Base-by-base conservation (phyloP, 1,284 basidiomycete genomes). In the Apiotrichum mycotoxinovorans region DNA sequence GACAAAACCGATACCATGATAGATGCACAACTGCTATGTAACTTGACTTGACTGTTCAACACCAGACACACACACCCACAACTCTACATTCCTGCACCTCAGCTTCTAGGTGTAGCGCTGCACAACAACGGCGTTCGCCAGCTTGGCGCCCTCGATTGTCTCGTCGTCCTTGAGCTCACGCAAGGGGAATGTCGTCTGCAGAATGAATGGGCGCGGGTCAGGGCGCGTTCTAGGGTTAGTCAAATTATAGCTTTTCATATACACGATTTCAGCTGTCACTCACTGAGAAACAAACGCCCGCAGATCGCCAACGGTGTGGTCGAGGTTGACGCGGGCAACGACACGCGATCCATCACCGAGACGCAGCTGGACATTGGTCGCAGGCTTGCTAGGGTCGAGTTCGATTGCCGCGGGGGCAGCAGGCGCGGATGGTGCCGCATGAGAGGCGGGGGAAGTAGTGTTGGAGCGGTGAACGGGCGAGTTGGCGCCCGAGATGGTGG, bases 271-370 rank as follows among this genome's bases (percentile, higher is more conserved):
- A 25, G 4, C n/a, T 17, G 20, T 3, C 18, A 87, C 91, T 63
- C 73, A 96, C 90, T 89, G 87, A 63, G 92, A 87, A 79, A 98
- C 91, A 72, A 91, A 91, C 65, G 82, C 84, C 52, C 92, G 81
- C 49, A 98, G 82, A 68, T 98, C 92, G 11, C 82, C 83, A 10
- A 98, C 85, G 0, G 91, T 98, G 71, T 98, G 92, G 12, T 85
- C 87, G 55, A 93, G 80, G 76, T 98, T 98, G 87, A 98, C 89
- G 52, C 89, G 81, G 46, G 84, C 87, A 3, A 92, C 87, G 74
- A 95, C 83, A 63, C 92, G 83, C n/a, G 89, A 89, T 14, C 96
- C 96, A 76, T 97, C 93, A 12, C 87, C 88, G 46, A 98, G 74
- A 47, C 94, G 82, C 54, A 98, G 82, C 79, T 97, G 94, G n/a